These are phyloP conservation scores for Tardiomyces digboiensis DNA, from an alignment of 1,139 yeast genomes.

Conservation along the genomic window DNA sequence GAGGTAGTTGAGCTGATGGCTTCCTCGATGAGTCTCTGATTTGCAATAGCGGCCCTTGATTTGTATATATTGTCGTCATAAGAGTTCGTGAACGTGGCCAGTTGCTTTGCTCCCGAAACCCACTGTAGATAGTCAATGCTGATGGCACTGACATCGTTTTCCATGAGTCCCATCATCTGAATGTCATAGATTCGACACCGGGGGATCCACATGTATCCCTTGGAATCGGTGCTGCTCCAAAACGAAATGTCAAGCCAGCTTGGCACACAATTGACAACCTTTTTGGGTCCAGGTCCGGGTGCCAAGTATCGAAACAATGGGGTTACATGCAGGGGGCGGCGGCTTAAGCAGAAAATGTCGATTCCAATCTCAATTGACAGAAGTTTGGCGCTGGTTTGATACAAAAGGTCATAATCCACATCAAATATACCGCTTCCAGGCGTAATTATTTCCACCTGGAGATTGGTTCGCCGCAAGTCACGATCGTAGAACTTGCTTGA, in stretches of 20 bases:
- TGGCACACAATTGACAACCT: conserved; percentile 72
- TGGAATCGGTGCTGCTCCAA: conserved; percentile 44
- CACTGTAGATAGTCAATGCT: conserved; percentile 44
- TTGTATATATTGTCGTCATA: conserved; percentile 42
- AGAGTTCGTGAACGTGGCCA: conserved; percentile 42
- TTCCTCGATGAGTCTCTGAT: conserved; percentile 15
- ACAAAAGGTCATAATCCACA: conserved; percentile 71
- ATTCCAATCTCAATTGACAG: conserved; percentile 74
- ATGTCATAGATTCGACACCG: conserved; percentile 88
- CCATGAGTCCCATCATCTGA: conserved; percentile 98
- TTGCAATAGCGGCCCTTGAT: conserved; percentile 13
- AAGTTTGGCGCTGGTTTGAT: conserved; percentile 68
- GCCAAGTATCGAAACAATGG: conserved; percentile 75
- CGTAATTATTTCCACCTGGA: conserved; percentile 75
- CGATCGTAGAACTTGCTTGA: conserved; percentile 79
- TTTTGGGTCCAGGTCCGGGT: conserved; percentile 23
- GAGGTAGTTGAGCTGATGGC: conserved; percentile 15
- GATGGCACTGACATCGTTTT: conserved; percentile 65
- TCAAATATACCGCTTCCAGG: conserved; percentile 95
- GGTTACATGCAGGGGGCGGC: conserved; percentile 86
- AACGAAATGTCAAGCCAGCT: conserved; percentile 93
- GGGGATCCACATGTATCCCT: conserved; percentile 72
- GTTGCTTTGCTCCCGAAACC: conserved; percentile 3
- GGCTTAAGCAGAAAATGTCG: conserved; percentile 80
- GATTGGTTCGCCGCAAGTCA: conserved; percentile 78